Base-by-base conservation (phyloP, 106 monocot genomes). In the Alisma plantagoaquatica region DNA sequence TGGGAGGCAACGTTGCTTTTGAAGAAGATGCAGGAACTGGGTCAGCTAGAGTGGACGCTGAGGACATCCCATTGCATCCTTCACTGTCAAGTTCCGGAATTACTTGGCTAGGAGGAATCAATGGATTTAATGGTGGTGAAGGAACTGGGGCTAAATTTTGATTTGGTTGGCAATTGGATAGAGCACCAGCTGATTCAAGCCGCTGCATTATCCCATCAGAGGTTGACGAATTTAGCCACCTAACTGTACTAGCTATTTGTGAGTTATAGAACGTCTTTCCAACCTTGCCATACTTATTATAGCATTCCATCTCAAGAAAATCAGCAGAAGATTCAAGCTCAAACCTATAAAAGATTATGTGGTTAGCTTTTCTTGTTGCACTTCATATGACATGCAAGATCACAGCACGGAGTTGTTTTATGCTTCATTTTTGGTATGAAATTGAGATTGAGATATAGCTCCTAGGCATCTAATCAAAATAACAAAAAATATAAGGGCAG, bases 221-320 rank as follows among this genome's bases (percentile, higher is more conserved):
- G 38, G 41, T 77, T 7, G 80, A 65, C 51, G 80, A 73, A 8
- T 80, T 83, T 10, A 87, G 32, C 93, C 93, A 87, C 54, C 93
- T 74, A 41, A 78, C 65, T 9, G 80, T 94, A 21, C 75, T 80
- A 15, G 83, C 87, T 47, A 80, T 53, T 64, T 94, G 83, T 0
- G 87, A 87, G 60, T 78, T 83, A 50, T 94, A 94, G 70, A 94
- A 94, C 21, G 76, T 72, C 56, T 65, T 87, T 11, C 87, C 93
- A 23, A 73, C 80, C 32, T 87, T 87, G 35, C 59, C 68, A 41
- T 80, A 94, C 49, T 81, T 87, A 21, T 62, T 71, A 38, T 75
- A 94, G 77, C 87, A 94, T 26, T 94, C 93, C 24, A 2, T 51
- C 61, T 94, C 87, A 17, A 94, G 87, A 33, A 74, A 68, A 0